Percentiles rank a stretch among this genome's conserved stretches.
Conservation (phyloP, 805 yeast species). For the Yarrowia yakushimensis region DNA sequence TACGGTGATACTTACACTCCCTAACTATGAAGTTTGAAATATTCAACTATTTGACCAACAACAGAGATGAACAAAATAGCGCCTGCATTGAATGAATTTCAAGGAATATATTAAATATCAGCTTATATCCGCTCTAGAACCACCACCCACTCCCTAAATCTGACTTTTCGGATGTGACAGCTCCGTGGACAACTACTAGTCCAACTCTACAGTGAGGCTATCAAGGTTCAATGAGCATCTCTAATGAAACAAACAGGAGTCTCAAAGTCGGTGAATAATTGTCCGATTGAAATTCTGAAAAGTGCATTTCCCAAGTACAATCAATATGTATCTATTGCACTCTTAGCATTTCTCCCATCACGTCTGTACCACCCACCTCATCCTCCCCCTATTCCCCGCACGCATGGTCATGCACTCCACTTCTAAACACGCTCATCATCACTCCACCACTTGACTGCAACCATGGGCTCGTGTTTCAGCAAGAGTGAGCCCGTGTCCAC, state of each 20-base stretch:
- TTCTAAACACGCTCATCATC: not conserved
- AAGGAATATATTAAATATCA: too few species aligned
- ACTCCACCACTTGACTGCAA: not conserved
- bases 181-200: too few species aligned
- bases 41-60: too few species aligned
- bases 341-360: not conserved
- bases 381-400: not conserved
- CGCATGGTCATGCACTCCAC: conserved; percentile 11
- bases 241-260: not conserved
- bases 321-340: not conserved
- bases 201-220: not conserved
- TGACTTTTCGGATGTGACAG: too few species aligned
- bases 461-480: conserved; percentile 22
- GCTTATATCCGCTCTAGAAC: too few species aligned
- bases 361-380: not conserved
- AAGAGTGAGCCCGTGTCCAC: not conserved
- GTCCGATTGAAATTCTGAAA: not conserved
- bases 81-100: too few species aligned
- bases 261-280: not conserved
- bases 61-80: too few species aligned
- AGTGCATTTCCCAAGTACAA: too few species aligned
- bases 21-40: too few species aligned
- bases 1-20: too few species aligned
- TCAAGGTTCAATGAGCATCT: not conserved
- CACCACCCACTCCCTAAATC: too few species aligned